These are phyloP conservation scores for Aplosporella prunicola DNA, from an alignment of 2,329 filamentous ascomycete species.

Conservation along the genomic window DNA sequence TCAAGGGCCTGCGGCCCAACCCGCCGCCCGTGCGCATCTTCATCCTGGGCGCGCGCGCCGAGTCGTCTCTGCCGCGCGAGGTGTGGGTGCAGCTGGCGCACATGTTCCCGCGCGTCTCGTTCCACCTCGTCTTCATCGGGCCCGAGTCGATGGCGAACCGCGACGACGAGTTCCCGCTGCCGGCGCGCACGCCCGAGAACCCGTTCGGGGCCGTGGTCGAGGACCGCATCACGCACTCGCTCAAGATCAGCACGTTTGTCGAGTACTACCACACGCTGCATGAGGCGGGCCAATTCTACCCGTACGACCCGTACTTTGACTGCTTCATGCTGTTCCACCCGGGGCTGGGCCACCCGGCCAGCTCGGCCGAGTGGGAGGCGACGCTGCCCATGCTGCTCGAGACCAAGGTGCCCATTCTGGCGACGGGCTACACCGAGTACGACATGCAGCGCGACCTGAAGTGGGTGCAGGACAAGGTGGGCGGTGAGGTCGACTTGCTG, in stretches of 20 bases:
- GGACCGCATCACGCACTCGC: slow-evolving; percentile 73
- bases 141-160: slow-evolving; percentile 94
- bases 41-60: slow-evolving; percentile 88
- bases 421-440: slow-evolving; percentile 90
- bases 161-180: slow-evolving; percentile 84
- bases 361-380: slow-evolving; percentile 86
- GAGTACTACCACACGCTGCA: slow-evolving; percentile 98
- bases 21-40: slow-evolving; percentile 88
- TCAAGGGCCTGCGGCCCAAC: slow-evolving; percentile 72
- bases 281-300: slow-evolving; percentile 79
- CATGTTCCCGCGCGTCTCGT: slow-evolving; percentile 82
- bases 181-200: slow-evolving; percentile 72
- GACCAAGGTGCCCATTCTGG: slow-evolving; percentile 90
- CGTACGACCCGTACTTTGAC: slow-evolving; percentile 97
- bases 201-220: slow-evolving; percentile 93
- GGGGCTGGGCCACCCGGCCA: slow-evolving; percentile 86
- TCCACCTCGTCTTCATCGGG: slow-evolving; percentile 90
- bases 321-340: slow-evolving; percentile 96
- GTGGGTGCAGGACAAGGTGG: slow-evolving; percentile 77
- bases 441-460: slow-evolving; percentile 90
- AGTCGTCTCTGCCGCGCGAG: slow-evolving; percentile 87
- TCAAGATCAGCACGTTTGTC: slow-evolving; percentile 97
- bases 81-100: slow-evolving; percentile 92
- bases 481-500: slow-evolving; percentile 84
- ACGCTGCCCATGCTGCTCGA: slow-evolving; percentile 84